Evolutionary conservation across 352 stramenopile species (phyloP).

Genomic region (Pythium aristosporum): DNA sequence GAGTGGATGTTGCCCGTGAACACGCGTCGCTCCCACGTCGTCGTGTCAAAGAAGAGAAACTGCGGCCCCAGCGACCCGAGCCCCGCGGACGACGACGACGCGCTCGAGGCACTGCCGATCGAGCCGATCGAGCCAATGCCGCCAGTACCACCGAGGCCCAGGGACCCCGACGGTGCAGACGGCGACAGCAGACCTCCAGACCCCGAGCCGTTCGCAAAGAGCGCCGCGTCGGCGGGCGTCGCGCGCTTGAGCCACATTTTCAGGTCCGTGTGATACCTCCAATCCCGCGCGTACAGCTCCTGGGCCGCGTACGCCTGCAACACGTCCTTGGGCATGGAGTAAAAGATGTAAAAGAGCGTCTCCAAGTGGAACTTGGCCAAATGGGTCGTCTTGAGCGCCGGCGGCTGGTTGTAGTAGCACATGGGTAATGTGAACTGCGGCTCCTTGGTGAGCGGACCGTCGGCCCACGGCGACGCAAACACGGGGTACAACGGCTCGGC

Average conservation of each 20-base stretch:
- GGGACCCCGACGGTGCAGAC: slow-evolving; percentile 36
- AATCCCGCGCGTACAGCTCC: slow-evolving; percentile 93
- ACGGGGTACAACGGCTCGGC: slow-evolving; percentile 80
- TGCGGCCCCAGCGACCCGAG: slow-evolving; percentile 58
- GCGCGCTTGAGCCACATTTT: slow-evolving; percentile 97
- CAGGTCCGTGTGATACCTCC: slow-evolving; percentile 96
- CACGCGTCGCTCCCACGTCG: slow-evolving; percentile 92
- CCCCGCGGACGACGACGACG: slow-evolving; percentile 25
- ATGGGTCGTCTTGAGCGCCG: slow-evolving; percentile 97
- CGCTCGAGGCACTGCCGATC: slow-evolving; percentile 56
- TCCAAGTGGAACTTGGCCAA: slow-evolving; percentile 98
- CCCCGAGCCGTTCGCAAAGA: slow-evolving; percentile 38
- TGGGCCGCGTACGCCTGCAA: slow-evolving; percentile 92
- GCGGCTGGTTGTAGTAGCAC: slow-evolving; percentile 93
- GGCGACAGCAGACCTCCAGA: slow-evolving; percentile 5
- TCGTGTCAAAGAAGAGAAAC: slow-evolving; percentile 96
- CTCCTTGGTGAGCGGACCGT: slow-evolving; percentile 72
- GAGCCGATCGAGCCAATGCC: slow-evolving; percentile 45
- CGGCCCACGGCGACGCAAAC: slow-evolving; percentile 81
- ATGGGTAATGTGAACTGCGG: slow-evolving; percentile 81
- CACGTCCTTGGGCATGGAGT: slow-evolving; percentile 97
- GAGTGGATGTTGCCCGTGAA: slow-evolving; percentile 91
- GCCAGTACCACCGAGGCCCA: not conserved
- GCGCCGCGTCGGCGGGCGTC: slow-evolving; percentile 55
- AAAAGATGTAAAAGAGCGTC: slow-evolving; percentile 99